Conservation (phyloP, 257 asterid genomes). For the Fraxinus pennsylvanica region DNA sequence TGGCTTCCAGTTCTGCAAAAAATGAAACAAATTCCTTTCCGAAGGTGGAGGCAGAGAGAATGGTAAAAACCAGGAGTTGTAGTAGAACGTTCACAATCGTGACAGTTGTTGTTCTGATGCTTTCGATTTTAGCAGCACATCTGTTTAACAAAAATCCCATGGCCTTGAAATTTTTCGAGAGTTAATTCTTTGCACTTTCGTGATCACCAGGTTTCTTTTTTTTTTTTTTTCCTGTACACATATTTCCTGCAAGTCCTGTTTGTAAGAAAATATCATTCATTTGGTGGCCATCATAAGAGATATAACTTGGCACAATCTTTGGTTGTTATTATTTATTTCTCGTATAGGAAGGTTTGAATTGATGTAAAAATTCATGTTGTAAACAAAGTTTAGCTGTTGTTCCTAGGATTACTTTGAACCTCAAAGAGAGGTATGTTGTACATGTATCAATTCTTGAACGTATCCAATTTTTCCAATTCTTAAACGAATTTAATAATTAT, state of each 20-base stretch:
- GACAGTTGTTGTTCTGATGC: slow-evolving; percentile 40
- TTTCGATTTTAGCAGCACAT: slow-evolving; percentile 48
- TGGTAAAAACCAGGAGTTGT: slow-evolving; percentile 23
- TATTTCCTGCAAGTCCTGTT: slow-evolving; percentile 24
- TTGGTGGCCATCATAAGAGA: background rate
- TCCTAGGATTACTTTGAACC: background rate
- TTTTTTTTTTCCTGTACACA: slow-evolving; percentile 13
- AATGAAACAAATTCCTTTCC: slow-evolving; percentile 21
- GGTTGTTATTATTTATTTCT: background rate
- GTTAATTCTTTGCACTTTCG: slow-evolving; percentile 19
- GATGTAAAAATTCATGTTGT: background rate
- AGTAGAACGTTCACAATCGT: slow-evolving; percentile 34
- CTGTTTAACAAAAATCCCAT: slow-evolving; percentile 30
- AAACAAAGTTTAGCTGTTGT: background rate
- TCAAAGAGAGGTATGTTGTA: background rate
- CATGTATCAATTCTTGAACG: background rate
- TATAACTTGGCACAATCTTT: background rate
- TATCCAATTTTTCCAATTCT: background rate
- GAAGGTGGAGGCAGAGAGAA: slow-evolving; percentile 30
- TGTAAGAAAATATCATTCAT: slow-evolving; percentile 2
- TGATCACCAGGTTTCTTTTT: slow-evolving; percentile 1
- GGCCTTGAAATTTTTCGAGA: slow-evolving; percentile 17
- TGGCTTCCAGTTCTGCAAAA: slow-evolving; percentile 23
- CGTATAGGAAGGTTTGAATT: background rate
- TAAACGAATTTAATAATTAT: no score